Evolutionary conservation across 441 rosid genomes (phyloP).

Genomic region (Pelargonium fulgidum): DNA sequence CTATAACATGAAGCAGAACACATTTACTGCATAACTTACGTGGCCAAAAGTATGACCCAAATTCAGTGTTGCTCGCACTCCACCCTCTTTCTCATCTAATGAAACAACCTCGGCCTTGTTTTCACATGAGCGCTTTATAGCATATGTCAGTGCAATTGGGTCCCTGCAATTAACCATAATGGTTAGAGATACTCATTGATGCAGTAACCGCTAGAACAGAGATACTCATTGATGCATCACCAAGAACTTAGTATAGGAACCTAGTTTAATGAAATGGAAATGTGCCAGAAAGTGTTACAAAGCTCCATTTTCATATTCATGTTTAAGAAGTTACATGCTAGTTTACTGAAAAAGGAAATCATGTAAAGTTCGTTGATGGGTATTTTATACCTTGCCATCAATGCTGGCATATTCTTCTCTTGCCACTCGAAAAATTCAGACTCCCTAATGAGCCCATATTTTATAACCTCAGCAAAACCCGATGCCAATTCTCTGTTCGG

Average conservation of each 20-base stretch:
- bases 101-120: constrained; percentile 97
- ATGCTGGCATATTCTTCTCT: constrained; percentile 69
- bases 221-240: background rate
- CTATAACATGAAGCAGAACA: background rate
- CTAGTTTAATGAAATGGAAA: background rate
- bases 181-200: background rate
- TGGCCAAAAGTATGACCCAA: constrained; percentile 98
- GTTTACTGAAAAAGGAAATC: background rate
- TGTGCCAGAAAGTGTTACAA: background rate
- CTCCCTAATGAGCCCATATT: constrained; percentile 90
- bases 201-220: no score
- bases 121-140: constrained; percentile 91
- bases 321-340: background rate
- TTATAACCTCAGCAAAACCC: constrained; percentile 85
- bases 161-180: constrained; percentile 43
- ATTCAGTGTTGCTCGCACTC: constrained; percentile 81
- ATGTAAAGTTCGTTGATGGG: constrained; percentile 2
- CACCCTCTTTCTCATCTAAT: constrained; percentile 93
- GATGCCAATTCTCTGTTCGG: constrained; percentile 93
- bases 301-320: constrained; percentile 1
- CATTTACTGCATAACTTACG: constrained; percentile 38
- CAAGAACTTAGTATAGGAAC: no score
- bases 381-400: constrained; percentile 65
- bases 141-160: constrained; percentile 79
- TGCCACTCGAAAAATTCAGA: constrained; percentile 94